Base-by-base conservation (phyloP, 208 protist species). In the Tritrichomonas foetus region DNA sequence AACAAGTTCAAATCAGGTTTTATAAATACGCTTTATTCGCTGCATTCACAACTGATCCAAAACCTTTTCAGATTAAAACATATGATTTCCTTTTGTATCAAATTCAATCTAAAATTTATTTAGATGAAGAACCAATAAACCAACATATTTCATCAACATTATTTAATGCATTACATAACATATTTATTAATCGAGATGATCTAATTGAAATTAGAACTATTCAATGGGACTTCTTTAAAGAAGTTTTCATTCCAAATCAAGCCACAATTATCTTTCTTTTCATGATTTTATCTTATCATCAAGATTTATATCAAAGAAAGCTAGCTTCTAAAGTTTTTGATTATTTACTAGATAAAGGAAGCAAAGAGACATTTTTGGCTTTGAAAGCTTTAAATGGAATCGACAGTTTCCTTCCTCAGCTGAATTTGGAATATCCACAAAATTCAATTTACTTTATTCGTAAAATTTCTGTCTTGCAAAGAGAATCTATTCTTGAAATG, bases 1-100 rank as follows among this genome's bases (percentile, higher is more conserved):
- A 53, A 53, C 16, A 57, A 89, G 25, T 89, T 27, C 78, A 89
- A 50, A 49, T 39, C 11, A 2, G 25, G 0, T 89, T 89, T 9
- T 61, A 39, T 57, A 20, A 82, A 16, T 22, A 33, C 14, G 25
- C 14, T 39, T 89, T 89, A 36, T 33, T 20, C 3, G 5, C 2
- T 57, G 41, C 30, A 22, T 89, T 53, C 39, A 57, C 2, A 22
- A 20, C 1, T 57, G 41, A 89, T 36, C 44, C 47, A 61, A 39
- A 61, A 36, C 41, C 41, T 5, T 89, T 89, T 50, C 27, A 89
- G 27, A 57, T 61, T 39, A 36, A 39, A 27, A 44, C 78, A 57
- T 89, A 57, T 57, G 78, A 89, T 57, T 89, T 89, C 27, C 30
- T 89, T 25, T 57, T 89, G n/a, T 89, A 44, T n/a, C 78, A 89